These are phyloP conservation scores for Puya raimondii DNA, from an alignment of 176 grass and related monocot species.

Conservation along the genomic window DNA sequence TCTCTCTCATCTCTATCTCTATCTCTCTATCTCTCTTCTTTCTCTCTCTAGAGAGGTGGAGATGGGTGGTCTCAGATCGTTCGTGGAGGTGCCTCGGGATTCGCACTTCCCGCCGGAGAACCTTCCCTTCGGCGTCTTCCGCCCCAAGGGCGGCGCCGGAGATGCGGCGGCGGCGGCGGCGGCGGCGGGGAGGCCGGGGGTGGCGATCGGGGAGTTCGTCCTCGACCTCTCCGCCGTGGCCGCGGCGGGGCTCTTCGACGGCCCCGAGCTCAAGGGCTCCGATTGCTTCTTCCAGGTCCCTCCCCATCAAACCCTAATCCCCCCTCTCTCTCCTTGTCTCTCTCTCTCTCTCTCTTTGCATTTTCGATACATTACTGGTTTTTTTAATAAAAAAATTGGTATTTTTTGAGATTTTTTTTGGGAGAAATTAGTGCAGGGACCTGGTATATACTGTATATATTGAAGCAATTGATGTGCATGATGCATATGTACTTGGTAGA, in stretches of 20 bases:
- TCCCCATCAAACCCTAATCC: not conserved
- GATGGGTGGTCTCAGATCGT: slow-evolving; percentile 52
- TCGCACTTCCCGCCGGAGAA: slow-evolving; percentile 97
- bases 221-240: slow-evolving; percentile 79
- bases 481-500: too few relatives aligned
- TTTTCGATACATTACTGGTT: not conserved
- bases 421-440: too few relatives aligned
- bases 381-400: not conserved
- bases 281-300: slow-evolving; percentile 64
- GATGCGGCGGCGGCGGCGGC: not conserved
- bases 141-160: slow-evolving; percentile 8
- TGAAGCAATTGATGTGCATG: too few relatives aligned
- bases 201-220: slow-evolving; percentile 73
- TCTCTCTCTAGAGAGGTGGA: not conserved
- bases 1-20: not conserved
- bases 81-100: slow-evolving; percentile 58
- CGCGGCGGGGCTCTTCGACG: slow-evolving; percentile 74
- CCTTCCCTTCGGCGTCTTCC: slow-evolving; percentile 87
- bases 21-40: not conserved
- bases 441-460: too few relatives aligned
- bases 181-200: slow-evolving; percentile 47
- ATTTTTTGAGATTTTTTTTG: too few relatives aligned
- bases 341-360: not conserved
- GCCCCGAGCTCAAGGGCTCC: slow-evolving; percentile 55
- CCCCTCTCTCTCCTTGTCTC: not conserved